phyloP scores from a whole-genome alignment of 805 yeast species.

The Saccharomycopsis amapae region DNA sequence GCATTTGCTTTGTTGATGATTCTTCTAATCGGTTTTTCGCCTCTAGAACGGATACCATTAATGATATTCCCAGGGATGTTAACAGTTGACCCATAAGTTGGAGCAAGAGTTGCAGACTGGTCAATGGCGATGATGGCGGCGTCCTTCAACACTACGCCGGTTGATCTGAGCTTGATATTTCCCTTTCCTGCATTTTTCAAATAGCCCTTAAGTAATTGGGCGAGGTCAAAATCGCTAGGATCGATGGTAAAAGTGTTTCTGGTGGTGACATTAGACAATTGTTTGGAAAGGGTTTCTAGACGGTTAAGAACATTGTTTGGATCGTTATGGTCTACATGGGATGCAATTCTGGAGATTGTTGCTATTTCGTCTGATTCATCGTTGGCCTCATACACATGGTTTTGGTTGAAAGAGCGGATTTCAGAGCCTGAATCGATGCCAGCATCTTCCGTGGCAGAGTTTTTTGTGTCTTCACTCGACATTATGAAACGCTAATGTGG shows the following conservation, averaged over 20 bases:
- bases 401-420: neutral
- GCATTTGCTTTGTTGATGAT: slow-evolving; percentile 38
- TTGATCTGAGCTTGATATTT: slow-evolving; percentile 25
- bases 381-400: neutral
- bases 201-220: slow-evolving; percentile 31
- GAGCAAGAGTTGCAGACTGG: slow-evolving; percentile 46
- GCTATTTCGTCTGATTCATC: slow-evolving; percentile 3
- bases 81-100: slow-evolving; percentile 31
- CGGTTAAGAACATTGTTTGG: slow-evolving; percentile 14
- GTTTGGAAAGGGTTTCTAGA: slow-evolving; percentile 11
- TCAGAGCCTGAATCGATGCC: too few relatives aligned
- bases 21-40: slow-evolving; percentile 26
- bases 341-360: slow-evolving; percentile 10
- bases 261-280: slow-evolving; percentile 19
- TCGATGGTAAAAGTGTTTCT: slow-evolving; percentile 24
- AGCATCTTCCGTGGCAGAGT: too few relatives aligned
- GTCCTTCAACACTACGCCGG: slow-evolving; percentile 38
- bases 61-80: slow-evolving; percentile 16
- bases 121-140: slow-evolving; percentile 43
- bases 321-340: slow-evolving; percentile 8
- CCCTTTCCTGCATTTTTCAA: slow-evolving; percentile 24
- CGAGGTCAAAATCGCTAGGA: slow-evolving; percentile 37
- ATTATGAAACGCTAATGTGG: too few relatives aligned
- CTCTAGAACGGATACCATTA: slow-evolving; percentile 24
- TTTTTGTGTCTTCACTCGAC: too few relatives aligned